A percentile compares a stretch with the other conserved stretches of the same genome.
Conservation (phyloP, 306 rosid genomes). For the Vigna trinervia region DNA sequence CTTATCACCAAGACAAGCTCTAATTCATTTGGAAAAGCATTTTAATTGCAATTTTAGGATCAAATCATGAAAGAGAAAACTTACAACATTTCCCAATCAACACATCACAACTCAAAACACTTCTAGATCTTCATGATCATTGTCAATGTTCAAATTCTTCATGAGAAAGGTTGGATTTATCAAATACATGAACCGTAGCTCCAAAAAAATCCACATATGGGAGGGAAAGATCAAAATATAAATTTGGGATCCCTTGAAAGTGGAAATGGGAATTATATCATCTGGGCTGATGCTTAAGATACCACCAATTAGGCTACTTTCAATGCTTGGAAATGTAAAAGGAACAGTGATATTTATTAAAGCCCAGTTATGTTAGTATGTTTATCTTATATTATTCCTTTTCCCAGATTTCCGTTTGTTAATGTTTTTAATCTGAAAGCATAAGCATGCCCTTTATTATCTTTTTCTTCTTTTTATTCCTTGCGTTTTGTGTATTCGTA, state of each 20-base stretch:
- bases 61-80: too few relatives aligned
- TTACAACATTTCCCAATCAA: too few relatives aligned
- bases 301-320: slow-evolving; percentile 13
- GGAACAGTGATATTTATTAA: background rate
- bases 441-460: background rate
- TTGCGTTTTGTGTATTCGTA: background rate
- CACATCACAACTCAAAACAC: too few relatives aligned
- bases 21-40: too few relatives aligned
- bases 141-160: too few relatives aligned
- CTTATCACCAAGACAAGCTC: too few relatives aligned
- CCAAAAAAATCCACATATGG: background rate
- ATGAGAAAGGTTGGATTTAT: too few relatives aligned
- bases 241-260: slow-evolving; percentile 13
- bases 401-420: background rate
- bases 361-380: background rate
- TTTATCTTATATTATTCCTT: background rate
- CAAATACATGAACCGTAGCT: too few relatives aligned
- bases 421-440: background rate
- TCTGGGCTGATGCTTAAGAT: slow-evolving; percentile 2
- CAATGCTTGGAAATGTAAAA: slow-evolving; percentile 24
- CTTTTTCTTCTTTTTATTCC: background rate
- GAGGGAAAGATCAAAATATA: slow-evolving; percentile 18
- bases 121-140: too few relatives aligned
- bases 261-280: slow-evolving; percentile 3
- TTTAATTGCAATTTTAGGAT: too few relatives aligned